Conservation (phyloP, 352 stramenopile genomes). For the Aphanomyces stellatus region DNA sequence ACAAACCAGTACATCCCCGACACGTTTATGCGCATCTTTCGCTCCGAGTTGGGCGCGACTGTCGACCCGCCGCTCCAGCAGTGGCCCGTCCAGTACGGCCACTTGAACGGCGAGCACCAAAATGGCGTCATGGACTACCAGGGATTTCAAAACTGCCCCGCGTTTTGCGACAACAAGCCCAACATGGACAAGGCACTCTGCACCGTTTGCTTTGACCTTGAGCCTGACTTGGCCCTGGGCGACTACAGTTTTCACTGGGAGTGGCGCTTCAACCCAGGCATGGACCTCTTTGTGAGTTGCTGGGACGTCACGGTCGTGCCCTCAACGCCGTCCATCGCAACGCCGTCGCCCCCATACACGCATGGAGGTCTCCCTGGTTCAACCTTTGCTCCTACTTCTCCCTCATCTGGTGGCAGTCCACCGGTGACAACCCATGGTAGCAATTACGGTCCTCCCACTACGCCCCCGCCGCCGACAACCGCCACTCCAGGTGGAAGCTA, state of each 20-base stretch:
- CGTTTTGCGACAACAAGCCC: constrained; percentile 28
- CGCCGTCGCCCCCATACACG: not conserved
- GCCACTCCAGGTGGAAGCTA: no score
- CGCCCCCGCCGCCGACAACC: no score
- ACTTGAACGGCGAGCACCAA: constrained; percentile 25
- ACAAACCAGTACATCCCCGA: constrained; percentile 31
- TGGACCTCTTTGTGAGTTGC: constrained; percentile 28
- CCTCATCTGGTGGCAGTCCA: no score
- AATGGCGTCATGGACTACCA: constrained; percentile 31
- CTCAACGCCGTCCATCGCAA: not conserved
- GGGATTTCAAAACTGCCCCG: constrained; percentile 34
- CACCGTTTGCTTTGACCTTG: constrained; percentile 38
- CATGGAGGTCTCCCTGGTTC: no score
- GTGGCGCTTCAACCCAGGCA: constrained; percentile 27
- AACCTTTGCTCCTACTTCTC: no score
- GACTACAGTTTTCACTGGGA: constrained; percentile 33
- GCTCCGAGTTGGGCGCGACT: constrained; percentile 11
- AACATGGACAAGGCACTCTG: constrained; percentile 28
- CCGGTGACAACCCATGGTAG: no score
- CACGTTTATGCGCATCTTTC: constrained; percentile 24
- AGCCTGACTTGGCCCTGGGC: constrained; percentile 27
- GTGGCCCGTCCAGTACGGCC: constrained; percentile 19
- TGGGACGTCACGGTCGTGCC: constrained; percentile 25
- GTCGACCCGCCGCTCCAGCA: constrained; percentile 16
- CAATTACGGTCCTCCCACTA: no score